Base-by-base conservation (phyloP, 768 basidiomycete species). In the Phylloporus rhodoxanthus region DNA sequence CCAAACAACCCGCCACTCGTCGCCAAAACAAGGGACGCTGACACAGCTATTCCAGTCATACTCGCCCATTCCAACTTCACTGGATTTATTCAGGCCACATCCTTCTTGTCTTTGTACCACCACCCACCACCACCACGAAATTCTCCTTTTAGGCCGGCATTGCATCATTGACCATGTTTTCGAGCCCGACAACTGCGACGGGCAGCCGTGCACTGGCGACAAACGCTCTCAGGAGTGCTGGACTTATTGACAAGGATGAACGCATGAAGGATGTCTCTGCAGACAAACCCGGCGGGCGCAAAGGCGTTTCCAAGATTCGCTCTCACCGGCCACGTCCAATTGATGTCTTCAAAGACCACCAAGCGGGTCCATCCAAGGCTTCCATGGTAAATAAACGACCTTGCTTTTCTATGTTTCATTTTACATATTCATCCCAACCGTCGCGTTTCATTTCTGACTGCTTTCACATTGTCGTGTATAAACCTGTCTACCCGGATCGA, bases 181-280 rank as follows among this genome's bases (percentile, higher is more conserved):
- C 84, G 38, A 80, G 75, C 52, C 72, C 82, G 37, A 74, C 84
- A 8, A 75, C 81, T 8, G 73, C 78, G 6, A 70, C 82, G 14
- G 78, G 82, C 56, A 71, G 77, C 45, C 78, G 82, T 56, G 63
- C 76, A 25, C 68, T 90, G 17, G 85, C 80, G 19, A 56, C 75
- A 50, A 83, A 69, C 50, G 82, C 85, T 26, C 71, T 89, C 21
- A 81, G 82, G 51, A 79, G 69, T 32, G 86, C 84, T 3, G 87
- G 87, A 36, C 80, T 89, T 62, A 83, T 87, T 53, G 86, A 87
- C 75, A 73, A 79, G 49, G 87, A 90, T 65, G 72, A 81, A 50
- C 77, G 72, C 57, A 89, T 90, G 87, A 79, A 81, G 53, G 87
- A 90, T 60, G 70, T 73, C 38, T 73, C 77, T 8, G 79, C 81